A percentile compares a stretch with the other conserved stretches of the same genome.
phyloP scores from a whole-genome alignment of 2,329 filamentous ascomycete species.

The Exophiala xenobiotica region DNA sequence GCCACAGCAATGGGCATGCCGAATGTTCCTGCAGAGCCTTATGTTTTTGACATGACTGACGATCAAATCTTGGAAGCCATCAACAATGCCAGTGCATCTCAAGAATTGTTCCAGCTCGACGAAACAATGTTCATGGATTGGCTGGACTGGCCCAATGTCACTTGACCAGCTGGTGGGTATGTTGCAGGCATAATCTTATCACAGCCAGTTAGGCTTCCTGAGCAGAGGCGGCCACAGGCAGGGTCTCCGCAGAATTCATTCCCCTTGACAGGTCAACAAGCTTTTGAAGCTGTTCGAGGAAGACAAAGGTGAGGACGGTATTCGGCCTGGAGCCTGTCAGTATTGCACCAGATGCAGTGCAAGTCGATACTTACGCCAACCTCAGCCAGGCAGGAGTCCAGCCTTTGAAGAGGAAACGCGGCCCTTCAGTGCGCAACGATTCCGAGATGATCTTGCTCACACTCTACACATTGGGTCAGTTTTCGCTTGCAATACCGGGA shows the following conservation, averaged over 20 bases:
- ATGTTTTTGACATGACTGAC: conserved; percentile 61
- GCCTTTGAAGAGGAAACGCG: conserved; percentile 19
- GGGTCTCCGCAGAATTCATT: conserved; percentile 5
- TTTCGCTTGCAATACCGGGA: neutral
- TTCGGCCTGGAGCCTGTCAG: conserved; percentile 11
- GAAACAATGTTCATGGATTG: conserved; percentile 60
- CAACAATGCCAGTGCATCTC: conserved; percentile 57
- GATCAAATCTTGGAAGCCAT: conserved; percentile 66
- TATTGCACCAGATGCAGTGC: neutral
- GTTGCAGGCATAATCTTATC: neutral
- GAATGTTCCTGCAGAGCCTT: conserved; percentile 15
- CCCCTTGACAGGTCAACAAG: conserved; percentile 27
- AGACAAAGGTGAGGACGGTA: conserved; percentile 24
- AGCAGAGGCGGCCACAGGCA: neutral
- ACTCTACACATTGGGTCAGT: conserved; percentile 12
- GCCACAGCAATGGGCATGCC: neutral
- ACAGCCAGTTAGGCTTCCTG: conserved; percentile 8
- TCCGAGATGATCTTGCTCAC: conserved; percentile 18
- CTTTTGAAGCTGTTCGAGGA: conserved; percentile 23
- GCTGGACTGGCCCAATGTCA: conserved; percentile 43
- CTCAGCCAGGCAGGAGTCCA: conserved; percentile 26
- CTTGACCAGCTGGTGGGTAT: conserved; percentile 32
- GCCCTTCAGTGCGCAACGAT: conserved; percentile 21
- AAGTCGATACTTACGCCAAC: conserved; percentile 15
- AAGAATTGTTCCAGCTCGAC: conserved; percentile 52